Conservation (phyloP, 139 green algal genomes). For the Tetradesmus lagerheimii region DNA sequence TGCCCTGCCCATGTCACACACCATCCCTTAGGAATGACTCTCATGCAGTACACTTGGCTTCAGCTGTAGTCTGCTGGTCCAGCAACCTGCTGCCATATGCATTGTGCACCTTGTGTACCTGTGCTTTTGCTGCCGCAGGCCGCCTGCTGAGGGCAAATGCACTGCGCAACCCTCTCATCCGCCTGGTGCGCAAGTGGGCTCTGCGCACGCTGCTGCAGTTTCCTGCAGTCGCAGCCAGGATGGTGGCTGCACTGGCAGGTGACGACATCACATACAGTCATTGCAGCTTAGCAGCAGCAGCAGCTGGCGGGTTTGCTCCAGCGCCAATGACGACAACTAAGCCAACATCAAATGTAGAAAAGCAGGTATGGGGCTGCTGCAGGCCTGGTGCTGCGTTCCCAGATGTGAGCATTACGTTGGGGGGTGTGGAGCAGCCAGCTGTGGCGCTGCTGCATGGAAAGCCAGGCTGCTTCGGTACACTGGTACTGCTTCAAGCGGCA, state of each 20-base stretch:
- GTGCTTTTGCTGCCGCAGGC: not conserved
- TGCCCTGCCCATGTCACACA: too few relatives aligned
- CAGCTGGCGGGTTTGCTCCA: too few relatives aligned
- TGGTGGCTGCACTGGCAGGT: not conserved
- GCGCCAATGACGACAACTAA: not conserved
- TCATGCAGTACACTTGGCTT: too few relatives aligned
- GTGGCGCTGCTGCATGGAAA: not conserved
- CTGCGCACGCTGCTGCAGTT: not conserved
- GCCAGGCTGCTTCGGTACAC: not conserved
- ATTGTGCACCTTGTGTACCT: not conserved
- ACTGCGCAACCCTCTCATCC: not conserved
- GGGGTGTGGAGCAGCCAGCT: not conserved
- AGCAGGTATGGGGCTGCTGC: conserved; percentile 2
- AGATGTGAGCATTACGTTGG: not conserved
- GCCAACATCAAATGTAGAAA: not conserved
- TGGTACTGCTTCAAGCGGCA: not conserved
- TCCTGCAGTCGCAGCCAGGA: not conserved
- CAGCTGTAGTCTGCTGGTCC: too few relatives aligned
- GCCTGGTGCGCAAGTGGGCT: not conserved
- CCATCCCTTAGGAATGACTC: too few relatives aligned
- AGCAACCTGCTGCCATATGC: too few relatives aligned
- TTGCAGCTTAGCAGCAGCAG: conserved; percentile 21
- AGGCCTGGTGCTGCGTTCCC: conserved; percentile 19
- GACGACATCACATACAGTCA: conserved; percentile 2
- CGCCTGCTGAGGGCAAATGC: not conserved